A percentile compares a stretch with the other conserved stretches of the same genome.
Evolutionary conservation across 139 green algal species (phyloP).

Genomic region (Picochlorum sp.): DNA sequence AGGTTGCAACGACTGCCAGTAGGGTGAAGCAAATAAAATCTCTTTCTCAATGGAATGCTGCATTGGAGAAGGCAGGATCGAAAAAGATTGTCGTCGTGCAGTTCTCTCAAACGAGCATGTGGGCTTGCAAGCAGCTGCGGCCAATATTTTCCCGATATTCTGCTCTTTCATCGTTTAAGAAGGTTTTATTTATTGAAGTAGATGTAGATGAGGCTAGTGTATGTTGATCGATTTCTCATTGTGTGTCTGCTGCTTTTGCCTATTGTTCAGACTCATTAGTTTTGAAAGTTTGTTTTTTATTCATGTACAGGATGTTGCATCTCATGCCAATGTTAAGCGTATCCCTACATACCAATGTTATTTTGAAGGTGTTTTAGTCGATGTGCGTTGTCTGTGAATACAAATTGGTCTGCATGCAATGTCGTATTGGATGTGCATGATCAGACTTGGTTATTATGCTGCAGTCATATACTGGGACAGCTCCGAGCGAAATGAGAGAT

Average conservation of each 20-base stretch:
- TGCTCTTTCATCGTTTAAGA: neutral
- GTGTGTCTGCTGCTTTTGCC: neutral
- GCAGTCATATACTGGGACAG: neutral
- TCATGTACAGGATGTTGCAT: slow-evolving; percentile 1
- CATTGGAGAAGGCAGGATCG: neutral
- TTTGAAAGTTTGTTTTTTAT: too few species aligned
- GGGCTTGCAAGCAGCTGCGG: slow-evolving; percentile 5
- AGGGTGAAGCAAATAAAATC: neutral
- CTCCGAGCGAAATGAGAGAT: neutral
- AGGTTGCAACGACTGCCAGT: neutral
- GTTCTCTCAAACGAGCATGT: slow-evolving; percentile 1
- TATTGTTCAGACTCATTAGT: too few species aligned
- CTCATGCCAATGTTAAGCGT: neutral
- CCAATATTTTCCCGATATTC: slow-evolving; percentile 1
- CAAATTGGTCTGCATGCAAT: neutral
- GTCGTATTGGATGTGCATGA: neutral
- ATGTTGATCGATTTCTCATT: neutral
- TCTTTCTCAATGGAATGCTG: neutral
- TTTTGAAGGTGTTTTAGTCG: neutral
- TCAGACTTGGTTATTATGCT: neutral
- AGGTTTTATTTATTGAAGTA: slow-evolving; percentile 14
- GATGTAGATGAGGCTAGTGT: slow-evolving; percentile 1
- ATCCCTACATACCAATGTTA: slow-evolving; percentile 10
- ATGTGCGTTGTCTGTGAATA: neutral
- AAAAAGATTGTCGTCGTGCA: slow-evolving; percentile 6